A percentile compares a stretch with the other conserved stretches of the same genome.
These are phyloP conservation scores for Cryphonectria radicalis DNA, from an alignment of 2,329 filamentous ascomycete genomes.

Conservation along the genomic window DNA sequence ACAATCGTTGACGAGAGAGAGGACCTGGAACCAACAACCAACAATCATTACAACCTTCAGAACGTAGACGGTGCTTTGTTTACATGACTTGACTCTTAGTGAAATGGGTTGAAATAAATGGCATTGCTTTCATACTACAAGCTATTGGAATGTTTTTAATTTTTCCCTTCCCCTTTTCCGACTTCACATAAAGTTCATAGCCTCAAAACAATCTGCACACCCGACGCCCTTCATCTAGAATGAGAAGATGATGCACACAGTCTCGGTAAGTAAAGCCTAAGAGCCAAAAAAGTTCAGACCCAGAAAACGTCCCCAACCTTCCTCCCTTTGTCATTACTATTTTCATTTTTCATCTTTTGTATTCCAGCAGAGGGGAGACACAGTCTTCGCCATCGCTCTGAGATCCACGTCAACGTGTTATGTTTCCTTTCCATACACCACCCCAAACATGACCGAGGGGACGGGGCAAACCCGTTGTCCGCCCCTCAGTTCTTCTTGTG, in stretches of 20 bases:
- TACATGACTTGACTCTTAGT: no score
- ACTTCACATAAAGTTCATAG: neutral
- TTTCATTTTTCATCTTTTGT: neutral
- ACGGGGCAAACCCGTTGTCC: neutral
- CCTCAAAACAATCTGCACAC: neutral
- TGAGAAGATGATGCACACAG: neutral
- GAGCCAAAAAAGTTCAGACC: neutral
- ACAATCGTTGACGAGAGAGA: neutral
- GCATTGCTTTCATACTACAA: neutral
- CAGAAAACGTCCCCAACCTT: neutral
- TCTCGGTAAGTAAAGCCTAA: neutral
- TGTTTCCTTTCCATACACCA: neutral
- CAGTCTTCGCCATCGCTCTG: neutral
- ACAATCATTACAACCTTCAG: neutral
- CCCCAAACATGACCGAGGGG: neutral
- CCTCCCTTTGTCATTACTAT: neutral
- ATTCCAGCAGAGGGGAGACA: neutral
- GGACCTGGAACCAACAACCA: neutral
- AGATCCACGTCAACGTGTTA: neutral
- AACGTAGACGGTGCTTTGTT: neutral
- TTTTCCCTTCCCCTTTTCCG: neutral
- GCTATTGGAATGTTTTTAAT: neutral
- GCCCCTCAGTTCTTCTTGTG: slow-evolving; percentile 39
- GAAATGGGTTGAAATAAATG: neutral
- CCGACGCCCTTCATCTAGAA: neutral